Evolutionary conservation across 768 basidiomycete genomes (phyloP).

Genomic region (Auricularia cornea): DNA sequence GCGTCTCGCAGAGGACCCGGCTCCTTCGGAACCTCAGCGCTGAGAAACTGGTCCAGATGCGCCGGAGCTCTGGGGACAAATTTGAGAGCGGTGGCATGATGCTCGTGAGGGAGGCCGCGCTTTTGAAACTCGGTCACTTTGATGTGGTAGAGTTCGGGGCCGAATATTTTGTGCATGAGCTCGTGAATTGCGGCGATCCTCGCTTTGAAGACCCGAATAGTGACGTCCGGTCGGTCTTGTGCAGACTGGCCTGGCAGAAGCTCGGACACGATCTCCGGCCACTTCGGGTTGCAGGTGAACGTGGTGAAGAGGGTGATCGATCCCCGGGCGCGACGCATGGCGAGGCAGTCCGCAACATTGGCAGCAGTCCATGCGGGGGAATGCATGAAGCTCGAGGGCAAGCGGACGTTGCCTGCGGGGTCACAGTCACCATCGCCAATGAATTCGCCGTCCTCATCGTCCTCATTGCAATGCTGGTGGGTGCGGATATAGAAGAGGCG

Average conservation of each 20-base stretch:
- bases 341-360: conserved; percentile 5
- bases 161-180: conserved; percentile 2
- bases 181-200: not conserved
- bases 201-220: not conserved
- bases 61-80: not conserved
- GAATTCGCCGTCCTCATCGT: not conserved
- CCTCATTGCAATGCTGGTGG: not conserved
- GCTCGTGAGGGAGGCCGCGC: conserved; percentile 11
- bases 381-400: conserved; percentile 4
- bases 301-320: conserved; percentile 7
- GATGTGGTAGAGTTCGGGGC: conserved; percentile 2
- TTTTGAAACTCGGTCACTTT: conserved; percentile 12
- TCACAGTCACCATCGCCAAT: not conserved
- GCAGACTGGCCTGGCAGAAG: conserved; percentile 8
- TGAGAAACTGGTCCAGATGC: not conserved
- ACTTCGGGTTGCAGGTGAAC: conserved; percentile 9
- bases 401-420: not conserved
- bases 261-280: conserved; percentile 7
- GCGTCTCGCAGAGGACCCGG: not conserved
- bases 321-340: conserved; percentile 3
- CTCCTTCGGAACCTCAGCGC: not conserved
- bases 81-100: conserved; percentile 3
- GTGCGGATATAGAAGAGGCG: not conserved
- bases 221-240: not conserved
- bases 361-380: not conserved